Evolutionary conservation across 1,284 basidiomycete species (phyloP).

Genomic region (Tylopilus sp.): DNA sequence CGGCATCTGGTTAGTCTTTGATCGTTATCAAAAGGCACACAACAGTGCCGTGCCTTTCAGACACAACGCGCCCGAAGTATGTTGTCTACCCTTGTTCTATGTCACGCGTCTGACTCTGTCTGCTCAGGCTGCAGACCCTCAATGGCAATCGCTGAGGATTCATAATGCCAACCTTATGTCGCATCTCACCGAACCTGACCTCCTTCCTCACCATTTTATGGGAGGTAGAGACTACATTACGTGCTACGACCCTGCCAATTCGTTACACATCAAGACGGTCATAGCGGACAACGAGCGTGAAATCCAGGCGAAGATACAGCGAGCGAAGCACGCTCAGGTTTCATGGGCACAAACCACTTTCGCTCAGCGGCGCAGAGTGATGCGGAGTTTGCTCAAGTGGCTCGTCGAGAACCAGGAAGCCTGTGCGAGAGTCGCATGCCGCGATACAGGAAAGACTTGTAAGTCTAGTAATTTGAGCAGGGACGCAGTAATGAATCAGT

Average conservation of each 20-base stretch:
- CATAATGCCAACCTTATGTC: conserved; percentile 57
- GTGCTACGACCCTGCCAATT: conserved; percentile 88
- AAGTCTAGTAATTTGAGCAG: conserved; percentile 32
- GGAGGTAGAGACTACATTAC: conserved; percentile 70
- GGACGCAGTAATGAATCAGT: conserved; percentile 1
- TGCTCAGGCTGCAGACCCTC: conserved; percentile 50
- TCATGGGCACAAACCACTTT: conserved; percentile 74
- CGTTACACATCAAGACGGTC: conserved; percentile 68
- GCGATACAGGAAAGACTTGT: conserved; percentile 97
- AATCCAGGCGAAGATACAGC: conserved; percentile 67
- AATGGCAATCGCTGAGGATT: conserved; percentile 55
- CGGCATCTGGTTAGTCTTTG: conserved; percentile 72
- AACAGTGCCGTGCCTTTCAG: conserved; percentile 69
- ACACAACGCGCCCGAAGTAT: conserved; percentile 56
- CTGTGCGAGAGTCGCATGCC: conserved; percentile 85
- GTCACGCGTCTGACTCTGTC: conserved; percentile 10
- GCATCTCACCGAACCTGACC: conserved; percentile 54
- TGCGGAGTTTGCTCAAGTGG: conserved; percentile 88
- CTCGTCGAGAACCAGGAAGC: conserved; percentile 82
- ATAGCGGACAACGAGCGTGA: conserved; percentile 64
- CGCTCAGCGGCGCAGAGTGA: conserved; percentile 71
- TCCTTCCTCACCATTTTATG: conserved; percentile 49
- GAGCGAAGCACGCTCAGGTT: conserved; percentile 66
- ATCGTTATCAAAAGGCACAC: conserved; percentile 66
- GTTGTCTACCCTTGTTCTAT: conserved; percentile 19